phyloP scores from a whole-genome alignment of 1,284 basidiomycete species.

The Sanghuangporus sanghuang region DNA sequence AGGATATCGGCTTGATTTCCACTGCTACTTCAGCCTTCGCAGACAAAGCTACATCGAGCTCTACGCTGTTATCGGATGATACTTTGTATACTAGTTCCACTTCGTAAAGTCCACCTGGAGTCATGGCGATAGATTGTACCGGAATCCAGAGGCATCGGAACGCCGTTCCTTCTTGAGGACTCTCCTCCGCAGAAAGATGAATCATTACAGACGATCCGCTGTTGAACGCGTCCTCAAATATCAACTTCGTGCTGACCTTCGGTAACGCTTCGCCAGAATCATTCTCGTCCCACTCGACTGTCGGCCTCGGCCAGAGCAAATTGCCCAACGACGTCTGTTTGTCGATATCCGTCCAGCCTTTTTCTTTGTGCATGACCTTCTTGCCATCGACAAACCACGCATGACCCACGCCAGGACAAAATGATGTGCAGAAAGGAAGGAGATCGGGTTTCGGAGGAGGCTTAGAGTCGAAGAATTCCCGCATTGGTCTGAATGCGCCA shows the following conservation, averaged over 20 bases:
- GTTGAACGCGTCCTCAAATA: constrained; percentile 63
- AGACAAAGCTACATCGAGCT: constrained; percentile 41
- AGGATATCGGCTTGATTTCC: constrained; percentile 32
- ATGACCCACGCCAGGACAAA: constrained; percentile 63
- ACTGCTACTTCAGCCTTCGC: constrained; percentile 31
- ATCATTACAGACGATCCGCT: constrained; percentile 58
- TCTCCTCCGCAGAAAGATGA: constrained; percentile 34
- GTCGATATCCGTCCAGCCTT: constrained; percentile 69
- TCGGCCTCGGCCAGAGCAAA: constrained; percentile 60
- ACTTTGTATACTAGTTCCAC: constrained; percentile 50
- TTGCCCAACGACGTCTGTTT: constrained; percentile 65
- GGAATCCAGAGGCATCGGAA: constrained; percentile 60
- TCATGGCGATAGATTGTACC: constrained; percentile 53
- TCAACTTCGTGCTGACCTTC: constrained; percentile 35
- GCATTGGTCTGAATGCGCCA: constrained; percentile 49
- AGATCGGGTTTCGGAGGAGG: constrained; percentile 50
- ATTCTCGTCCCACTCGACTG: constrained; percentile 45
- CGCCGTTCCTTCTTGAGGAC: constrained; percentile 37
- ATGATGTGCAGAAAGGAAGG: constrained; percentile 55
- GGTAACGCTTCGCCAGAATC: constrained; percentile 37
- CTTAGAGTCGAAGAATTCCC: constrained; percentile 44
- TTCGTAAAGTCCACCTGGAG: constrained; percentile 40
- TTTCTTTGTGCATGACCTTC: constrained; percentile 38
- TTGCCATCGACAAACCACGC: constrained; percentile 64
- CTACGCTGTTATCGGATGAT: constrained; percentile 19